Evolutionary conservation across 2,329 filamentous ascomycete genomes (phyloP).

Genomic region (Xylariales sp.): DNA sequence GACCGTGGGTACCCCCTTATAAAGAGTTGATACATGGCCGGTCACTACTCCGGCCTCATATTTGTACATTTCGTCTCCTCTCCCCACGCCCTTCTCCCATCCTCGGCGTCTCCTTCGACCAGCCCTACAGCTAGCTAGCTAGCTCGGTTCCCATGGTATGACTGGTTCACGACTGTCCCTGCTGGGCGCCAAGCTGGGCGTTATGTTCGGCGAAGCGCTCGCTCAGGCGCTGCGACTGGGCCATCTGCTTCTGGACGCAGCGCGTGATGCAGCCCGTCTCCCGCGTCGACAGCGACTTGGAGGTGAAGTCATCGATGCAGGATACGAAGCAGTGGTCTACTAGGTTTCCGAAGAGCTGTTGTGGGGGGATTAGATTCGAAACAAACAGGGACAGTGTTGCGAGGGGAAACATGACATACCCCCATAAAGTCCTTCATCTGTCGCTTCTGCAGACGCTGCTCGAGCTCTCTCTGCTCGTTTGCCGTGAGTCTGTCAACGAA

Average conservation of each 20-base stretch:
- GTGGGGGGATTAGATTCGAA: neutral
- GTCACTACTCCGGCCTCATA: too few relatives aligned
- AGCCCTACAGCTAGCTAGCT: too few relatives aligned
- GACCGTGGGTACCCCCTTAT: too few relatives aligned
- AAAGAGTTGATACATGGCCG: too few relatives aligned
- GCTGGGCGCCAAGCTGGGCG: conserved; percentile 52
- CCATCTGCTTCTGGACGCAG: conserved; percentile 95
- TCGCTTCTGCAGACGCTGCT: conserved; percentile 91
- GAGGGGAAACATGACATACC: conserved; percentile 51
- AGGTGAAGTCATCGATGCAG: conserved; percentile 98
- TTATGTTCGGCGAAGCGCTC: conserved; percentile 80
- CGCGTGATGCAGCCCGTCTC: conserved; percentile 91
- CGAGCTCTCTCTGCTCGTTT: conserved; percentile 86
- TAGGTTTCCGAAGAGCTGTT: conserved; percentile 58
- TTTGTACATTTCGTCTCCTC: too few relatives aligned
- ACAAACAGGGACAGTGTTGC: neutral
- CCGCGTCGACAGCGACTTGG: conserved; percentile 82
- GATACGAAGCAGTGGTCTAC: conserved; percentile 91
- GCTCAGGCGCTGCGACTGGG: conserved; percentile 82
- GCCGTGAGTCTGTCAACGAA: conserved; percentile 52
- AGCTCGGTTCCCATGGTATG: too few relatives aligned
- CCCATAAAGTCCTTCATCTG: conserved; percentile 99
- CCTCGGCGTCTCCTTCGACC: neutral
- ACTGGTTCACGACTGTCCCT: too few relatives aligned
- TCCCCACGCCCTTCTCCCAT: neutral